Conservation (phyloP, 2,329 filamentous ascomycete genomes). For the Helotiales sp. region DNA sequence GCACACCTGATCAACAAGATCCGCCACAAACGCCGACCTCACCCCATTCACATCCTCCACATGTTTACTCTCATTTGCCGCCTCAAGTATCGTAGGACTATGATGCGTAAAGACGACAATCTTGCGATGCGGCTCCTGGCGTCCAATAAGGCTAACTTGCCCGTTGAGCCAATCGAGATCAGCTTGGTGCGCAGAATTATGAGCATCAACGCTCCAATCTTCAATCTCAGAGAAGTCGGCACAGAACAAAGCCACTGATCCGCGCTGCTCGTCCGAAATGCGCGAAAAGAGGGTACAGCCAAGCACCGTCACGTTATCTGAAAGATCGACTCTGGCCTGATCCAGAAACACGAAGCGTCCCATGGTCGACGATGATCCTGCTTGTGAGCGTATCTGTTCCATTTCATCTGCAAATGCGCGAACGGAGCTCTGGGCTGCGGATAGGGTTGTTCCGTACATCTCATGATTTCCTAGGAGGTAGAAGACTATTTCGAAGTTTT, state of each 20-base stretch:
- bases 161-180: constrained; percentile 42
- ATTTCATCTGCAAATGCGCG: constrained; percentile 10
- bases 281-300: constrained; percentile 38
- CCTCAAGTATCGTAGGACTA: constrained; percentile 30
- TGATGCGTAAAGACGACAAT: constrained; percentile 42
- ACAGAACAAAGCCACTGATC: constrained; percentile 18
- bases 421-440: background rate
- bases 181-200: constrained; percentile 4
- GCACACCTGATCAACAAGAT: constrained; percentile 39
- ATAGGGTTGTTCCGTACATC: constrained; percentile 5
- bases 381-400: constrained; percentile 9
- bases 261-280: constrained; percentile 39
- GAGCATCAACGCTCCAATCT: background rate
- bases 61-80: constrained; percentile 12
- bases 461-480: constrained; percentile 15
- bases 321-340: constrained; percentile 40
- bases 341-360: constrained; percentile 40
- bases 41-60: constrained; percentile 19
- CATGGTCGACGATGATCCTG: too few relatives aligned
- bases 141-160: constrained; percentile 35
- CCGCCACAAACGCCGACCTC: constrained; percentile 52
- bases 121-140: constrained; percentile 34
- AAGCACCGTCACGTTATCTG: constrained; percentile 40
- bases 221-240: constrained; percentile 15
- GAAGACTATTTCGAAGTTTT: constrained; percentile 10